A percentile compares a stretch with the other conserved stretches of the same genome.
phyloP scores from a whole-genome alignment of 176 grass and related monocot genomes.

The Oryza brachyantha region DNA sequence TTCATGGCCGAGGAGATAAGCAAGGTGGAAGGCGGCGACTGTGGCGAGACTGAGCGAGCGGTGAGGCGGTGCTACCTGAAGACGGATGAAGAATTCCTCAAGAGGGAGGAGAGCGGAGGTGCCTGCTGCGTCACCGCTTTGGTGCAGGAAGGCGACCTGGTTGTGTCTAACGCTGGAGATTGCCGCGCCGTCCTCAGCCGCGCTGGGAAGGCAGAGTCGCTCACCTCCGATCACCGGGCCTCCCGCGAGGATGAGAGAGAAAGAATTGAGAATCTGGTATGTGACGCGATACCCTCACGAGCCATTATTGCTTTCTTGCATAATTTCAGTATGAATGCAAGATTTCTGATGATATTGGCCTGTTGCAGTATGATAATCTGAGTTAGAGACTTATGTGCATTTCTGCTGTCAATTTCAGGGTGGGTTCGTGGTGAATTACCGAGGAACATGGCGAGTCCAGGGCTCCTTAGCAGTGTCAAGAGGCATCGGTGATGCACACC shows the following conservation, averaged over 20 bases:
- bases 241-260: constrained; percentile 74
- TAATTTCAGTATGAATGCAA: background rate
- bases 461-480: constrained; percentile 88
- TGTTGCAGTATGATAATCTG: background rate
- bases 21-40: constrained; percentile 7
- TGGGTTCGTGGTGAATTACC: constrained; percentile 72
- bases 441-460: constrained; percentile 93
- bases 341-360: background rate
- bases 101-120: constrained; percentile 64
- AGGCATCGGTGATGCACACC: constrained; percentile 80
- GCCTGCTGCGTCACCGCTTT: constrained; percentile 88
- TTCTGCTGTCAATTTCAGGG: constrained; percentile 51
- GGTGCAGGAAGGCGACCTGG: constrained; percentile 53
- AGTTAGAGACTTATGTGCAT: constrained; percentile 6
- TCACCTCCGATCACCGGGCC: constrained; percentile 79
- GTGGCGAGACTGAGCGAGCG: constrained; percentile 43
- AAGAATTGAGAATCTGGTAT: constrained; percentile 83
- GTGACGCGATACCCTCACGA: background rate
- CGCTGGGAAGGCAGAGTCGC: constrained; percentile 65
- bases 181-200: constrained; percentile 87
- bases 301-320: background rate
- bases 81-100: constrained; percentile 80
- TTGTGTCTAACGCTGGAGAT: constrained; percentile 85
- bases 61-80: constrained; percentile 64
- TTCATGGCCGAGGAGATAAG: constrained; percentile 57